Conservation (phyloP, 176 grass and related monocot genomes). For the Ananas comosus region DNA sequence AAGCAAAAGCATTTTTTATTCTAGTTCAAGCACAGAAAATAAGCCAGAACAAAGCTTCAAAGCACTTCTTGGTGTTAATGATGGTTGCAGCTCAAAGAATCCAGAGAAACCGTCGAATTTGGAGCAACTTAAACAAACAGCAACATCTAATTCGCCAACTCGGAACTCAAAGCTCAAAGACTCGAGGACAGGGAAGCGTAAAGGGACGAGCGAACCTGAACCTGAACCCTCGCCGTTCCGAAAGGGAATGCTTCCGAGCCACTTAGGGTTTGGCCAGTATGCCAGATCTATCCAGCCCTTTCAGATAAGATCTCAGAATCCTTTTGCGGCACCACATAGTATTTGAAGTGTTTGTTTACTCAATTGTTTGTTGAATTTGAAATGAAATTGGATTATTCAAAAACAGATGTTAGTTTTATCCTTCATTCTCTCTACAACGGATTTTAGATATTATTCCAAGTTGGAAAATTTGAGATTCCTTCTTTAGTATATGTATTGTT, state of each 20-base stretch:
- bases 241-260: not conserved
- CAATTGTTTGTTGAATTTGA: not conserved
- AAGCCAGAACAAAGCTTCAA: not conserved
- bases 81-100: not conserved
- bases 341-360: not conserved
- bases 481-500: too few relatives aligned
- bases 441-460: too few relatives aligned
- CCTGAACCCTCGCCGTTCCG: not conserved
- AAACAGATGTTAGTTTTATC: not conserved
- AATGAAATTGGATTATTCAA: too few relatives aligned
- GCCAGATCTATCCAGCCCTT: not conserved
- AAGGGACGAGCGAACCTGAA: not conserved
- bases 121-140: constrained; percentile 1
- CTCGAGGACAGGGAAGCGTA: not conserved
- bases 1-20: constrained; percentile 18
- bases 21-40: not conserved
- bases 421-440: not conserved
- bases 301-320: not conserved
- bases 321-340: not conserved
- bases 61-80: not conserved
- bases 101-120: not conserved
- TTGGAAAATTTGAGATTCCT: too few relatives aligned
- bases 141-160: not conserved
- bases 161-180: not conserved
- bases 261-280: not conserved